These are phyloP conservation scores for Lathyrus oleraceus DNA, from an alignment of 306 rosid species.

Conservation along the genomic window DNA sequence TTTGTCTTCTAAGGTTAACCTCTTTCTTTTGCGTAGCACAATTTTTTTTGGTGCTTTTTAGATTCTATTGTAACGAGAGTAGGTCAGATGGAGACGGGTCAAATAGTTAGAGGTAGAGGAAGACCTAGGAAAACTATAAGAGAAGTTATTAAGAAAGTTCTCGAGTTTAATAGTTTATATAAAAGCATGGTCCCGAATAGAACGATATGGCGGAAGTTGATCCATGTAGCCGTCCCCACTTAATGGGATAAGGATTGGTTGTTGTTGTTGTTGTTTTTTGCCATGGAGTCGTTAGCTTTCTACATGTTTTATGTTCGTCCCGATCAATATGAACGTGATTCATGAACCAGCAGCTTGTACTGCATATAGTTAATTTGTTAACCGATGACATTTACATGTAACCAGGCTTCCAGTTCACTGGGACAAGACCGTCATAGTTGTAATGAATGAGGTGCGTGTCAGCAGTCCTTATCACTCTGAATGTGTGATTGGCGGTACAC, in stretches of 20 bases:
- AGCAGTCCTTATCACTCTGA: constrained; percentile 88
- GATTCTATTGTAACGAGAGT: no score
- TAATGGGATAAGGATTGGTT: no score
- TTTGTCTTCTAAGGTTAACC: constrained; percentile 1
- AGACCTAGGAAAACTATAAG: no score
- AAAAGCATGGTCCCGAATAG: no score
- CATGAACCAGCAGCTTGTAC: background rate
- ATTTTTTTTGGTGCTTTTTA: background rate
- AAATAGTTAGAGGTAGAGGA: no score
- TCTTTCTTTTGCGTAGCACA: constrained; percentile 1
- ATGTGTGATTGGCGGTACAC: constrained; percentile 91
- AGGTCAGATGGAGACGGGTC: no score
- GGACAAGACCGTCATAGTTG: constrained; percentile 96
- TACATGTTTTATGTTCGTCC: background rate
- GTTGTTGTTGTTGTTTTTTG: no score
- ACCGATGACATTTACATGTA: constrained; percentile 32
- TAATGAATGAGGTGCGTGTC: constrained; percentile 93
- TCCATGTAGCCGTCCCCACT: no score
- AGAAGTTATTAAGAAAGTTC: no score
- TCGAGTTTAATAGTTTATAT: no score
- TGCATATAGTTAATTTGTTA: constrained; percentile 1
- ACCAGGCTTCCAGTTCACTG: constrained; percentile 97
- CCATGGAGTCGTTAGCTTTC: background rate
- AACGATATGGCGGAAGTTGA: no score
- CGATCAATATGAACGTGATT: background rate